Conservation (phyloP, 2,329 filamentous ascomycete species). For the Stagonosporopsis rhizophila region DNA sequence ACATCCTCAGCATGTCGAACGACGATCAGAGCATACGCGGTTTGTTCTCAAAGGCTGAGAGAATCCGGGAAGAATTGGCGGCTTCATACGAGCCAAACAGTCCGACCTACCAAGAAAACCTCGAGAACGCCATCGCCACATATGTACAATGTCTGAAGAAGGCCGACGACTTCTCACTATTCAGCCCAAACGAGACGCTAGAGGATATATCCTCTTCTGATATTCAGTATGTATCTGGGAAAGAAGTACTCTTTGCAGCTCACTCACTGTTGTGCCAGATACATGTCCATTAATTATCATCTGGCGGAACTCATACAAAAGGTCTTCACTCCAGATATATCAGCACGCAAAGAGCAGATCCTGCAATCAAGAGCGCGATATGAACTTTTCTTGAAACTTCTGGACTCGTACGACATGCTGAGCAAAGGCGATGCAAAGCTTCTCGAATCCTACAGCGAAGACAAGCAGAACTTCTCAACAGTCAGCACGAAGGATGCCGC, state of each 20-base stretch:
- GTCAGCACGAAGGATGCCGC: conserved; percentile 71
- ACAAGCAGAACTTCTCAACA: conserved; percentile 75
- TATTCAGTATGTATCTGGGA: conserved; percentile 66
- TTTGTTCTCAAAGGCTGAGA: conserved; percentile 63
- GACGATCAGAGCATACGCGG: conserved; percentile 62
- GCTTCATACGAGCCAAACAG: conserved; percentile 69
- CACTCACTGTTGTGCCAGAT: conserved; percentile 54
- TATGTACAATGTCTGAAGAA: conserved; percentile 77
- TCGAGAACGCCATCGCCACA: conserved; percentile 70
- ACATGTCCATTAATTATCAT: conserved; percentile 78
- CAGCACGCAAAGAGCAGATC: conserved; percentile 66
- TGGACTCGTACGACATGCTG: conserved; percentile 82
- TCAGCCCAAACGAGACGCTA: conserved; percentile 86
- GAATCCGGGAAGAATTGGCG: conserved; percentile 65
- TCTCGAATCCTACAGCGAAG: conserved; percentile 75
- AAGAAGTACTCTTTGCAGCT: background rate
- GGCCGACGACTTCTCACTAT: conserved; percentile 76
- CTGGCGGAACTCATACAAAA: conserved; percentile 81
- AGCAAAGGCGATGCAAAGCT: conserved; percentile 69
- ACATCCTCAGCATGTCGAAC: conserved; percentile 46
- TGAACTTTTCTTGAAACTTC: conserved; percentile 76
- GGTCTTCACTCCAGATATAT: conserved; percentile 63
- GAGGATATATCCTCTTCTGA: conserved; percentile 89
- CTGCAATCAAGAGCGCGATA: conserved; percentile 72
- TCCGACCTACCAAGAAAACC: conserved; percentile 69